Evolutionary conservation across 352 stramenopile species (phyloP), one percentile per base, ranked within the genome.

Genomic region (Phytopythium chamaehyphon): DNA sequence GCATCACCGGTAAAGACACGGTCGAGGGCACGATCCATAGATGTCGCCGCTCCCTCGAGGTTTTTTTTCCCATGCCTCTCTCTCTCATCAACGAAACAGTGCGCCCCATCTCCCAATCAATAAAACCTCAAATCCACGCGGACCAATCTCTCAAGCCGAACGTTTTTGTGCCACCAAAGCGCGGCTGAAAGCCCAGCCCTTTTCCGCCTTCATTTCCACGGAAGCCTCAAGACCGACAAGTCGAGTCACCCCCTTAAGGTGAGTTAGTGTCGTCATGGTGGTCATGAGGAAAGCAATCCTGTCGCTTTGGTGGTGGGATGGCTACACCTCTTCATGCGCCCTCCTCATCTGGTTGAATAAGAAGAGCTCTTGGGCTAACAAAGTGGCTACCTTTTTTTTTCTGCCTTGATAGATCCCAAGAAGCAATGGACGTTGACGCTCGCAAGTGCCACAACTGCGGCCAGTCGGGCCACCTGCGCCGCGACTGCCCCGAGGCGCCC

Each of bases 371-470:
- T 44, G n/a, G n/a, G 37, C 38, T 33, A 19, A 51, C 46, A 16
- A 28, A 67, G 43, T 11, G 12, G 18, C 19, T 9, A 15, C 15
- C 14, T 8, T 22, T 21, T 9, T n/a, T 24, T n/a, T n/a, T n/a
- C n/a, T n/a, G n/a, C n/a, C n/a, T n/a, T n/a, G n/a, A n/a, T n/a
- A n/a, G n/a, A n/a, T n/a, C n/a, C 23, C 33, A 26, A 12, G 40
- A 59, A 43, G 60, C 43, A 47, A 83, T 83, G 73, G 72, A 84
- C 54, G 54, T 51, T 47, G 55, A 75, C 53, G 62, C 66, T 43
- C 82, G 82, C 62, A 87, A 86, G 67, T 93, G 80, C 75, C 76
- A 90, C 76, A 88, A 75, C 71, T 92, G 83, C 68, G 77, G 79
- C 57, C 67, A 93, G 55, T 52, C 50, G 7, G 83, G 83, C 58